These are phyloP conservation scores for Ceratocystis papillata DNA, from an alignment of 2,329 filamentous ascomycete species.

Conservation along the genomic window DNA sequence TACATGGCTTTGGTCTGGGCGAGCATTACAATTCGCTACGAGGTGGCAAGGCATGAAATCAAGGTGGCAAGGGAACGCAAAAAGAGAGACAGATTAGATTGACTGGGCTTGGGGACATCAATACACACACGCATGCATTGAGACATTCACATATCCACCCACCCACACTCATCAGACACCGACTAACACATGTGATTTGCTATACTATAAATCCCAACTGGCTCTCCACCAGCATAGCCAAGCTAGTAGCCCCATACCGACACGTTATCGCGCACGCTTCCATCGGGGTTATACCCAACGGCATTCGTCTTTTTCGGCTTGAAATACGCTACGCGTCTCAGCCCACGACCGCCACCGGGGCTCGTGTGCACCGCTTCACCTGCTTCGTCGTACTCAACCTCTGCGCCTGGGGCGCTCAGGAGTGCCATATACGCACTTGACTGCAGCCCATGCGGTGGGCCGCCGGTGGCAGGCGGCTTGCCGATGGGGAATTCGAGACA, in stretches of 20 bases:
- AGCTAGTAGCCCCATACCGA: conserved; percentile 40
- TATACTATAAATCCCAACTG: no score
- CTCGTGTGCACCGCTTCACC: conserved; percentile 28
- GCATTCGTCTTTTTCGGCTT: conserved; percentile 42
- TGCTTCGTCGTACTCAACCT: conserved; percentile 47
- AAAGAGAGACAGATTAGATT: not conserved
- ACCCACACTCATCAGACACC: not conserved
- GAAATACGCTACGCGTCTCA: conserved; percentile 27
- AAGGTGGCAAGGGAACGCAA: not conserved
- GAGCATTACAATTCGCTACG: conserved; percentile 94
- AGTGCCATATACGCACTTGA: conserved; percentile 62
- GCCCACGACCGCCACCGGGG: not conserved
- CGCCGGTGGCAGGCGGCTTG: conserved; percentile 53
- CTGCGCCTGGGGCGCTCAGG: conserved; percentile 56
- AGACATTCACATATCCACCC: not conserved
- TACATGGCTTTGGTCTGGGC: conserved; percentile 83
- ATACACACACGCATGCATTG: not conserved
- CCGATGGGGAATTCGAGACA: conserved; percentile 69
- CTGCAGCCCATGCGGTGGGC: conserved; percentile 63
- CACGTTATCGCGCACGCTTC: conserved; percentile 42
- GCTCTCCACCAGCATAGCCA: not conserved
- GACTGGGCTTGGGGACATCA: not conserved
- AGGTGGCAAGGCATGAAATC: conserved; percentile 15
- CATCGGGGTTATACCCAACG: conserved; percentile 37
- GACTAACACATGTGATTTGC: no score